Evolutionary conservation across 1,284 basidiomycete species (phyloP).

Genomic region (Fomitopsis pinicola): DNA sequence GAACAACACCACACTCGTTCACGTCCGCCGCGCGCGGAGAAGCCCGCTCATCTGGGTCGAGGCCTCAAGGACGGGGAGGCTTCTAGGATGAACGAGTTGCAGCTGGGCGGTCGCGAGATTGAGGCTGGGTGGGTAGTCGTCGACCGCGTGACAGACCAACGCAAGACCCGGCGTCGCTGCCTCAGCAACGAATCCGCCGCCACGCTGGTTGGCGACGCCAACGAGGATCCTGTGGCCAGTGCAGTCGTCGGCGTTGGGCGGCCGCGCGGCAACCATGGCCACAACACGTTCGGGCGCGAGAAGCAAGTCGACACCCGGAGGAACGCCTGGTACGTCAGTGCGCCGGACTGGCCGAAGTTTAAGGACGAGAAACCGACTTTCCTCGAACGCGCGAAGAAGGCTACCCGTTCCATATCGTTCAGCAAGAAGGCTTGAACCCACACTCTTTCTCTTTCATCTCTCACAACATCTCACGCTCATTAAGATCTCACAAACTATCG

Average conservation of each 20-base stretch:
- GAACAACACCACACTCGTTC: constrained; percentile 11
- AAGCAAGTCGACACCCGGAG: constrained; percentile 12
- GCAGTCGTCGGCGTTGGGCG: not conserved
- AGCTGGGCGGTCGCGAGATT: not conserved
- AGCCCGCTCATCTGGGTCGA: constrained; percentile 10
- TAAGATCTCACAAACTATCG: not conserved
- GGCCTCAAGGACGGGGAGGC: constrained; percentile 1
- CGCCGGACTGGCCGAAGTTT: constrained; percentile 16
- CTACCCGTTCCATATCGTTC: not conserved
- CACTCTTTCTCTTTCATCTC: not conserved
- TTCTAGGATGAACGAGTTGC: not conserved
- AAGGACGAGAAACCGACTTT: not conserved
- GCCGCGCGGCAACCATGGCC: no score
- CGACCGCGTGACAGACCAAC: not conserved
- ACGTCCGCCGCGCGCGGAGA: constrained; percentile 1
- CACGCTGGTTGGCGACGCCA: not conserved
- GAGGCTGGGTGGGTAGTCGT: not conserved
- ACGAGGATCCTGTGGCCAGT: not conserved
- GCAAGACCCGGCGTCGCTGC: not conserved
- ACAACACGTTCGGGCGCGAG: not conserved
- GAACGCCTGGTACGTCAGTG: constrained; percentile 21
- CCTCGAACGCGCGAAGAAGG: not conserved
- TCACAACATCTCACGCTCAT: not conserved
- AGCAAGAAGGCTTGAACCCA: not conserved
- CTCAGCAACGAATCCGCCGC: not conserved